Evolutionary conservation across 164 flowering plant genomes (phyloP), one percentile per base, ranked within the genome.

Genomic region (Pachysandra terminalis): DNA sequence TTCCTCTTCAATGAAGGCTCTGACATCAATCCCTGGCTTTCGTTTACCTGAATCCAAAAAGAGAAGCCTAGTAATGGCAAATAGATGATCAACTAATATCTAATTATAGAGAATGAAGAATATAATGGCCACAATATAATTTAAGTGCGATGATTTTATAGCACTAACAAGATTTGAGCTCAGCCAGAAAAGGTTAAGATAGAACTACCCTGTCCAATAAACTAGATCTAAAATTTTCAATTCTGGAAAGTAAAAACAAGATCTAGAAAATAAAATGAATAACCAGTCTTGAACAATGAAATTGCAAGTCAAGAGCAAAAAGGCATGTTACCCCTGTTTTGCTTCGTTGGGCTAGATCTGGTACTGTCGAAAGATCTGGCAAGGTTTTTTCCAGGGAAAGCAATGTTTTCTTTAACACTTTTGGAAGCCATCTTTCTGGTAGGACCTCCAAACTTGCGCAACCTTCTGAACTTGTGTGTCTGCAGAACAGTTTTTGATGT

Each of bases 1-100:
- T 81, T 95, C 96, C 66, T 84, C 94, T 55, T 91, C 96, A 70
- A 95, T 80, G 72, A 79, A 92, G 52, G 61, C 79, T 71, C 74
- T 82, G 71, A 64, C 85, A 65, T 81, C 74, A 49, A 75, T 59
- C 51, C 13, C 62, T 37, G 45, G 52, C 61, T 74, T 81, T 77
- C 45, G 80, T 65, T 75, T 71, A 78, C 82, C 96, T 91, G 72
- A 65, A 70, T 9, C 61, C 22, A 81, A 55, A 21, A 70, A 53
- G 21, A 71, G 40, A 25, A 68, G 40, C 62, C 54, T 58, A 53
- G 35, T 66, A 9, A 66, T 26, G 25, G 61, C 57, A 75, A 60
- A 26, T 41, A 40, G 55, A 66, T 66, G 22, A 49, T 17, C 17
- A 52, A 23, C 1, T 61, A 61, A 37, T 1, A 66, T 21, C 15